Evolutionary conservation across 768 basidiomycete species (phyloP).

Genomic region (Tylopilus rubrobrunneus): DNA sequence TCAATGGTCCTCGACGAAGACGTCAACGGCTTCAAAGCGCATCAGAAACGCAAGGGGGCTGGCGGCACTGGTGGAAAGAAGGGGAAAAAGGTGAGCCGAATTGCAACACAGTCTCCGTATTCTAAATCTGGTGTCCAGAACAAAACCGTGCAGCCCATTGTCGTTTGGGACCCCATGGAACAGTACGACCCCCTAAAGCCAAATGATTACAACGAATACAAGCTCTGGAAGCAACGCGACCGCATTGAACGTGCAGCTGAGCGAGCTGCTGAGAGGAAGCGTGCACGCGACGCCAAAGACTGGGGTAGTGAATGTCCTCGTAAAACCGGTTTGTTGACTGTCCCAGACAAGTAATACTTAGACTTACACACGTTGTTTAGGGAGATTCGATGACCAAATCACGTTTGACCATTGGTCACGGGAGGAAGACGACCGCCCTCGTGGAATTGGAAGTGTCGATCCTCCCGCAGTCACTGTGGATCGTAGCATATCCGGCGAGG

Average conservation of each 20-base stretch:
- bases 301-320: slow-evolving; percentile 52
- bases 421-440: slow-evolving; percentile 43
- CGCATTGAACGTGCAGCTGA: slow-evolving; percentile 64
- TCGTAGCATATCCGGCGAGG: slow-evolving; percentile 64
- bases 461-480: slow-evolving; percentile 39
- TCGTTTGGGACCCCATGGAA: slow-evolving; percentile 75
- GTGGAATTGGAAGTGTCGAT: slow-evolving; percentile 18
- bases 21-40: slow-evolving; percentile 74
- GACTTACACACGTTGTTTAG: slow-evolving; percentile 31
- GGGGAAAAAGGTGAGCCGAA: slow-evolving; percentile 55
- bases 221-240: slow-evolving; percentile 72
- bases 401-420: slow-evolving; percentile 53
- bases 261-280: slow-evolving; percentile 58
- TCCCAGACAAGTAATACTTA: neutral
- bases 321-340: slow-evolving; percentile 54
- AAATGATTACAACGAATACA: slow-evolving; percentile 88
- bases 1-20: slow-evolving; percentile 90
- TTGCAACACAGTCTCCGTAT: neutral
- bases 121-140: slow-evolving; percentile 40
- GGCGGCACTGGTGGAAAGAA: slow-evolving; percentile 43
- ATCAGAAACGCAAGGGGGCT: slow-evolving; percentile 46
- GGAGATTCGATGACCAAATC: slow-evolving; percentile 36
- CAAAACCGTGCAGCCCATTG: slow-evolving; percentile 49
- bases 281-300: slow-evolving; percentile 46
- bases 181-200: slow-evolving; percentile 79